phyloP scores from a whole-genome alignment of 2,329 filamentous ascomycete species.

The Aurifilum marmelostoma region DNA sequence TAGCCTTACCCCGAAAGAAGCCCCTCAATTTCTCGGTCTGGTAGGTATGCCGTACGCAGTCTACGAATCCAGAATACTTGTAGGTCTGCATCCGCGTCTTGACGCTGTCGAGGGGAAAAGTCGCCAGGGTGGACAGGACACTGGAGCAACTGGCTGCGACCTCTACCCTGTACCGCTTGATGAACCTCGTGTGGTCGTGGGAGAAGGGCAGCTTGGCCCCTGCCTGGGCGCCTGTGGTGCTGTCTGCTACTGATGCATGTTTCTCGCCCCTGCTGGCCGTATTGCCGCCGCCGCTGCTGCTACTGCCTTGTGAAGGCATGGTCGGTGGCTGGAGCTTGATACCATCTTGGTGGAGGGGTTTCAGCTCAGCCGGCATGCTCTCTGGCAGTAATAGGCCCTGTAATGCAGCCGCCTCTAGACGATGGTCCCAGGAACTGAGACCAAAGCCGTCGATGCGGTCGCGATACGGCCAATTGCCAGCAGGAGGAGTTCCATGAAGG shows the following conservation, averaged over 20 bases:
- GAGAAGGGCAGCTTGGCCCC: slow-evolving; percentile 34
- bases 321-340: slow-evolving; percentile 44
- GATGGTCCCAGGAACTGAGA: slow-evolving; percentile 52
- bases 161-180: slow-evolving; percentile 80
- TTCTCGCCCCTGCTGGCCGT: slow-evolving; percentile 23
- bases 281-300: slow-evolving; percentile 22
- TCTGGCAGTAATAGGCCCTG: slow-evolving; percentile 33
- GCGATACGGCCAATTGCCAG: slow-evolving; percentile 52
- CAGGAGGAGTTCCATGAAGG: slow-evolving; percentile 45
- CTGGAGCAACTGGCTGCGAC: slow-evolving; percentile 78
- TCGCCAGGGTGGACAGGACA: slow-evolving; percentile 75
- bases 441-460: slow-evolving; percentile 64
- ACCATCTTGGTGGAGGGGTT: slow-evolving; percentile 49
- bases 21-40: slow-evolving; percentile 71
- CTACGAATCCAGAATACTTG: slow-evolving; percentile 72
- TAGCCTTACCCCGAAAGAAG: slow-evolving; percentile 74
- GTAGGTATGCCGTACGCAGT: slow-evolving; percentile 78
- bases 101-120: slow-evolving; percentile 87
- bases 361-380: slow-evolving; percentile 47
- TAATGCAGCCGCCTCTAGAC: slow-evolving; percentile 48
- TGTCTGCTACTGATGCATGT: slow-evolving; percentile 20
- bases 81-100: slow-evolving; percentile 92
- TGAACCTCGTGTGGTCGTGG: slow-evolving; percentile 50
- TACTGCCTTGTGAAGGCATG: slow-evolving; percentile 44
- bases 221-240: slow-evolving; percentile 12